phyloP scores from a whole-genome alignment of 257 asterid genomes.

The Mitragyna speciosa region DNA sequence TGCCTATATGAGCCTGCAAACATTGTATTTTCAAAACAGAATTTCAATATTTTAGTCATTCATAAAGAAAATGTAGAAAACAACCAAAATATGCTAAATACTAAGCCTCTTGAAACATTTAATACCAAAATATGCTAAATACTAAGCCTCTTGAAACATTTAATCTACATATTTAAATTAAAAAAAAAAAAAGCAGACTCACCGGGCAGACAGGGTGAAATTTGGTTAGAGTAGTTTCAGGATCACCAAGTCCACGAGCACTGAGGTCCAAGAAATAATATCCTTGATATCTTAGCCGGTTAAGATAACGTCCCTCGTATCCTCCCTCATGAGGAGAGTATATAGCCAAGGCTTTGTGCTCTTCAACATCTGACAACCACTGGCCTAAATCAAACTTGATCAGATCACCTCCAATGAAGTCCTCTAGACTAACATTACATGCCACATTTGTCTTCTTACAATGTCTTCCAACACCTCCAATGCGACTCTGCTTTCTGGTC shows the following conservation, averaged over 20 bases:
- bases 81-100: too few relatives aligned
- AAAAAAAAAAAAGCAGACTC: constrained; percentile 4
- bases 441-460: constrained; percentile 21
- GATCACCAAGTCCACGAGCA: constrained; percentile 89
- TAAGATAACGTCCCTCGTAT: constrained; percentile 79
- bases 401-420: constrained; percentile 87
- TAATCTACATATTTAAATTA: background rate
- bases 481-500: constrained; percentile 5
- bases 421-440: constrained; percentile 45
- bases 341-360: constrained; percentile 79
- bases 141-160: background rate
- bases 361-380: constrained; percentile 83
- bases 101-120: background rate
- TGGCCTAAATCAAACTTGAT: constrained; percentile 60
- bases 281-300: constrained; percentile 63
- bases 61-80: background rate
- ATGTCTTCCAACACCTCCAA: background rate
- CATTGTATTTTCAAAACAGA: background rate
- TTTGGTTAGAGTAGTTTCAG: constrained; percentile 84
- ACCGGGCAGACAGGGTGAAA: constrained; percentile 91
- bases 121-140: background rate
- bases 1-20: constrained; percentile 79
- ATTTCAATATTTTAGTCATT: background rate
- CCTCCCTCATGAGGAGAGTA: constrained; percentile 92
- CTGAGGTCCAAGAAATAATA: constrained; percentile 75